Conservation (phyloP, 495 filamentous ascomycete genomes). For the Parachaetomium inaequale region DNA sequence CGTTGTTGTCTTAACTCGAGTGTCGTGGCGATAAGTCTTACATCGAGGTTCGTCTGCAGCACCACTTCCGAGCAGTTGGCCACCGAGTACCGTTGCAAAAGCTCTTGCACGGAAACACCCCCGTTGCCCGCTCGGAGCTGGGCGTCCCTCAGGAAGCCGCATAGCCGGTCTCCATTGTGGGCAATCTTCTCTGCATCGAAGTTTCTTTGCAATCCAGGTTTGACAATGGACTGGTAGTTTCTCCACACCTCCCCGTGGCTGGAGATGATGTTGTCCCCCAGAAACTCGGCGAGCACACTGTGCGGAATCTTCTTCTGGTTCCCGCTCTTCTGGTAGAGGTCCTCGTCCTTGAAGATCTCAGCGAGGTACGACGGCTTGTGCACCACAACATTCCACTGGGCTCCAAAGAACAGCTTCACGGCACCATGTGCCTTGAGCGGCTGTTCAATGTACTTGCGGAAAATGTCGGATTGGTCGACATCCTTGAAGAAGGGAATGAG, state of each 20-base stretch:
- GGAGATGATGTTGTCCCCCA: constrained; percentile 26
- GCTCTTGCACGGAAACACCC: constrained; percentile 18
- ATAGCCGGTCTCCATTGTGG: constrained; percentile 11
- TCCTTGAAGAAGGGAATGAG: constrained; percentile 32
- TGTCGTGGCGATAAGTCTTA: neutral
- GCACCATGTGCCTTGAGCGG: constrained; percentile 40
- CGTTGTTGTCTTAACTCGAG: neutral
- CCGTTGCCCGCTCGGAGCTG: constrained; percentile 7
- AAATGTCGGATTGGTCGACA: constrained; percentile 34
- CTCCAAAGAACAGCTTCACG: constrained; percentile 40
- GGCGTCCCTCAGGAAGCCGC: constrained; percentile 10
- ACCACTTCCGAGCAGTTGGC: constrained; percentile 24
- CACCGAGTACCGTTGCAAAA: constrained; percentile 21
- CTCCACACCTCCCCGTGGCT: constrained; percentile 17
- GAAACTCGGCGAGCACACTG: constrained; percentile 39
- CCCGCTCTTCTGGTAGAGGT: constrained; percentile 43
- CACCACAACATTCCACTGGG: constrained; percentile 22
- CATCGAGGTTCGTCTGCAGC: constrained; percentile 16
- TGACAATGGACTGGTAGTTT: constrained; percentile 16
- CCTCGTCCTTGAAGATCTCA: constrained; percentile 48
- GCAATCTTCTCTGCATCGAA: constrained; percentile 12
- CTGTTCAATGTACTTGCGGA: constrained; percentile 27
- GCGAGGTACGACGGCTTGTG: constrained; percentile 38
- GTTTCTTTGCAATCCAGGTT: constrained; percentile 17
- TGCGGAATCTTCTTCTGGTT: constrained; percentile 49